phyloP scores from a whole-genome alignment of 1,139 yeast species.

The Blastobotrys persicus region DNA sequence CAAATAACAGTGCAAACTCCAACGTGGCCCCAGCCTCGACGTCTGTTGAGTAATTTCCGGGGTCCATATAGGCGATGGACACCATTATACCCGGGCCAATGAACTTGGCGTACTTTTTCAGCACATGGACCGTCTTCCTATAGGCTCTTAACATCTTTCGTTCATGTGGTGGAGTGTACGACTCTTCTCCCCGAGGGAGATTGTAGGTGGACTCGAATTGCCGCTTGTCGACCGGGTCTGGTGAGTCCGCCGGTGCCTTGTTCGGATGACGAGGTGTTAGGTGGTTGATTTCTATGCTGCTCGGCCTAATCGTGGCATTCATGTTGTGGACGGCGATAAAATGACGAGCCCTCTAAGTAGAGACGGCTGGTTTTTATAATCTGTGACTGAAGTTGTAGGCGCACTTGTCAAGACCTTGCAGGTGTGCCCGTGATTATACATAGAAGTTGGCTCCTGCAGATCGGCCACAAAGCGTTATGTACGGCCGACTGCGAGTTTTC shows the following conservation, averaged over 20 bases:
- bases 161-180: background rate
- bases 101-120: slow-evolving; percentile 54
- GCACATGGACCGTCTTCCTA: slow-evolving; percentile 22
- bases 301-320: slow-evolving; percentile 7
- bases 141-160: slow-evolving; percentile 10
- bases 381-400: background rate
- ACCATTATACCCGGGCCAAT: slow-evolving; percentile 80
- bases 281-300: slow-evolving; percentile 3
- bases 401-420: too few relatives aligned
- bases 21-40: slow-evolving; percentile 74
- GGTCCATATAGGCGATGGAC: slow-evolving; percentile 79
- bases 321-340: too few relatives aligned
- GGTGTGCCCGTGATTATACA: too few relatives aligned
- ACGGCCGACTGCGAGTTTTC: too few relatives aligned
- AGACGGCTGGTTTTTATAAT: too few relatives aligned
- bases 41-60: slow-evolving; percentile 82
- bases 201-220: background rate
- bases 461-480: too few relatives aligned
- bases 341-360: too few relatives aligned
- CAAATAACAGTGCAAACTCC: slow-evolving; percentile 59
- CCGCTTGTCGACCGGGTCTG: background rate
- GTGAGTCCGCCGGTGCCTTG: background rate
- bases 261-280: background rate
- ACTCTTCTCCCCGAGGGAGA: background rate
- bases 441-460: too few relatives aligned